A percentile compares a stretch with the other conserved stretches of the same genome.
These are phyloP conservation scores for Pleurotus djamor DNA, from an alignment of 768 basidiomycete species.

Conservation along the genomic window DNA sequence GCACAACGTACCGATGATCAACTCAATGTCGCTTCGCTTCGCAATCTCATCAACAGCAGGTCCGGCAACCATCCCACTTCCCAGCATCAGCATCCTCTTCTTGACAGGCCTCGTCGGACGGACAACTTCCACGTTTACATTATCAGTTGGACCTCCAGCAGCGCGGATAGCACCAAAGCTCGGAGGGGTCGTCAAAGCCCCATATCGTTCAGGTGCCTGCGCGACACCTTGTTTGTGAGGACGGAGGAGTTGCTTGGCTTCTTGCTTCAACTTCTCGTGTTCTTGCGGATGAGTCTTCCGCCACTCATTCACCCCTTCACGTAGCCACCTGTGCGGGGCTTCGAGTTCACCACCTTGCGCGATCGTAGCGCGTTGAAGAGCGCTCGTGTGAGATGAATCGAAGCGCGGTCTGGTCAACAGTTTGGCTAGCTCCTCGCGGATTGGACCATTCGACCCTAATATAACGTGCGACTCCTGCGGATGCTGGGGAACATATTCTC, in stretches of 20 bases:
- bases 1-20: slow-evolving; percentile 69
- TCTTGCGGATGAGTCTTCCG: slow-evolving; percentile 17
- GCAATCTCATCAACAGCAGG: slow-evolving; percentile 81
- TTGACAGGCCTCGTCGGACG: slow-evolving; percentile 24
- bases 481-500: slow-evolving; percentile 22
- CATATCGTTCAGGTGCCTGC: no score
- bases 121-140: neutral
- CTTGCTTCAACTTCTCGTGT: neutral
- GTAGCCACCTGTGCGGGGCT: slow-evolving; percentile 57
- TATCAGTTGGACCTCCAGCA: no score
- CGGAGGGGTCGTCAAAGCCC: no score
- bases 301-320: slow-evolving; percentile 45
- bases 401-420: no score
- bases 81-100: slow-evolving; percentile 77
- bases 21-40: slow-evolving; percentile 55
- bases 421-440: no score
- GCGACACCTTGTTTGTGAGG: neutral
- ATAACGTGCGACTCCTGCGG: slow-evolving; percentile 10
- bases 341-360: slow-evolving; percentile 55
- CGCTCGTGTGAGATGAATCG: no score
- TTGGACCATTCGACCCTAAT: neutral
- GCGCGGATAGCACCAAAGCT: no score
- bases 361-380: slow-evolving; percentile 72
- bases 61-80: slow-evolving; percentile 94
- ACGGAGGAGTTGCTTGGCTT: neutral